Conservation (phyloP, 1,139 yeast genomes). For the Spathaspora sp. region DNA sequence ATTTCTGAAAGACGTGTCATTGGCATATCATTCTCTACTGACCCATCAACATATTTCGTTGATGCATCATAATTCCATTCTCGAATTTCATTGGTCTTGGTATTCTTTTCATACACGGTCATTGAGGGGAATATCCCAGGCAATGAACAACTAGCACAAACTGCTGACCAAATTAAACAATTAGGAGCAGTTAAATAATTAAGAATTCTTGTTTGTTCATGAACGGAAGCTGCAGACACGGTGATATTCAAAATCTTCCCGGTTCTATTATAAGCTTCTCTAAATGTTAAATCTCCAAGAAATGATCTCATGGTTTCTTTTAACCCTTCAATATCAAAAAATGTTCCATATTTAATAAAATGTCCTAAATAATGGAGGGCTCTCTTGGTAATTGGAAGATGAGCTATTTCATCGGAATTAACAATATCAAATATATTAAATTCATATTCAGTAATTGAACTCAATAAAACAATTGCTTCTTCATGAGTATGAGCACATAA, state of each 20-base stretch:
- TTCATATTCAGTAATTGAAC: slow-evolving; percentile 52
- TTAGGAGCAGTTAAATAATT: slow-evolving; percentile 51
- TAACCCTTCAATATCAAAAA: slow-evolving; percentile 78
- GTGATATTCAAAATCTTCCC: slow-evolving; percentile 59
- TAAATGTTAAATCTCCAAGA: slow-evolving; percentile 83
- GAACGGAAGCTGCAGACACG: slow-evolving; percentile 58
- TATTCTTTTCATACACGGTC: slow-evolving; percentile 79
- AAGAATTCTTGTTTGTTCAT: slow-evolving; percentile 53
- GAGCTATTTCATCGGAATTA: slow-evolving; percentile 30
- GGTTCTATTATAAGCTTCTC: slow-evolving; percentile 60
- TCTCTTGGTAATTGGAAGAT: slow-evolving; percentile 39
- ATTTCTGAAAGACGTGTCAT: slow-evolving; percentile 86
- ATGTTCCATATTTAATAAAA: slow-evolving; percentile 77
- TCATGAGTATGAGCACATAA: slow-evolving; percentile 78
- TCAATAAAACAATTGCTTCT: slow-evolving; percentile 61
- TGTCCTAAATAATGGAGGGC: slow-evolving; percentile 42
- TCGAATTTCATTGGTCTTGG: slow-evolving; percentile 61
- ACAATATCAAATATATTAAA: slow-evolving; percentile 66
- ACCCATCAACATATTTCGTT: slow-evolving; percentile 88
- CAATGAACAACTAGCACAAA: slow-evolving; percentile 92
- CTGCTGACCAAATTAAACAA: slow-evolving; percentile 75
- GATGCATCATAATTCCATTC: slow-evolving; percentile 84
- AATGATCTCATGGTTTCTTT: slow-evolving; percentile 72
- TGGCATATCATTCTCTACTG: slow-evolving; percentile 93
- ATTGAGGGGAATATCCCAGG: slow-evolving; percentile 91